Evolutionary conservation across 2,329 filamentous ascomycete species (phyloP).

Genomic region (Monosporascus sp.): DNA sequence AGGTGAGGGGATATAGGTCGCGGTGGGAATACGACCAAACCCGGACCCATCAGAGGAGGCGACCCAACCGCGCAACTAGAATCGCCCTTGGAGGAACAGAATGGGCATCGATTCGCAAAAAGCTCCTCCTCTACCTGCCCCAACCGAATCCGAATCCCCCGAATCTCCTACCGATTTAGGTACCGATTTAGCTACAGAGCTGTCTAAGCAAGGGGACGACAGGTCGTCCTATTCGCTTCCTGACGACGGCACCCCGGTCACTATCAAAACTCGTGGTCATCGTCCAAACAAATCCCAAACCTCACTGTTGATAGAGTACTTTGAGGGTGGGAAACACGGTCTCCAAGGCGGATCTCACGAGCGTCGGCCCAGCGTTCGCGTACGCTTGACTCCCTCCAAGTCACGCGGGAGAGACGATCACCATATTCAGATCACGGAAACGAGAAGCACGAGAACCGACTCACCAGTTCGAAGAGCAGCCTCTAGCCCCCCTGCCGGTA

Average conservation of each 20-base stretch:
- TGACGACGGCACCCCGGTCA: constrained; percentile 85
- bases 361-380: constrained; percentile 74
- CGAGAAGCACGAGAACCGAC: constrained; percentile 65
- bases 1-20: neutral
- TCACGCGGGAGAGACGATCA: constrained; percentile 62
- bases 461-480: constrained; percentile 40
- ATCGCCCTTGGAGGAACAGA: constrained; percentile 25
- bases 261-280: constrained; percentile 72
- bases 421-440: constrained; percentile 82
- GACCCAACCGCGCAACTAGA: neutral
- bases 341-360: constrained; percentile 44
- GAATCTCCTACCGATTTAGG: constrained; percentile 37
- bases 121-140: constrained; percentile 66
- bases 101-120: constrained; percentile 53
- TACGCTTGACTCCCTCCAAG: constrained; percentile 75
- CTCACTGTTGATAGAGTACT: constrained; percentile 90
- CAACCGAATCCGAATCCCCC: constrained; percentile 67
- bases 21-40: neutral
- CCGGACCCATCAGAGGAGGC: neutral
- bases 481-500: constrained; percentile 48
- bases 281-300: constrained; percentile 68
- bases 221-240: constrained; percentile 75
- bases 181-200: constrained; percentile 59
- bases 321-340: constrained; percentile 68
- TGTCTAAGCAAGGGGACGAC: constrained; percentile 62